Evolutionary conservation across 2,329 filamentous ascomycete species (phyloP).

Genomic region (Monilinia vaccinii-corymbosi): DNA sequence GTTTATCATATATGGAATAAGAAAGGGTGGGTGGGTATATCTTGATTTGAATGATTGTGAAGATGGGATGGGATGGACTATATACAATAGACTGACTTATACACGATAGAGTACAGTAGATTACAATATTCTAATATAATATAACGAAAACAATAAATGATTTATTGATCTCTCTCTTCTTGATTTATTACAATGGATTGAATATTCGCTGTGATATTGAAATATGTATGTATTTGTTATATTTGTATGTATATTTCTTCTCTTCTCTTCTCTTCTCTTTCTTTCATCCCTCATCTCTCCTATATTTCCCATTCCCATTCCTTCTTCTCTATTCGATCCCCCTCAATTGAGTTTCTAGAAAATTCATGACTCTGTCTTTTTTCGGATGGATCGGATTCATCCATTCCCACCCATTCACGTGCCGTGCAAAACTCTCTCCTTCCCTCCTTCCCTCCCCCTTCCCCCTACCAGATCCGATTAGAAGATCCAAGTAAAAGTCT

Average conservation of each 20-base stretch:
- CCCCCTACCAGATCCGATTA: background rate
- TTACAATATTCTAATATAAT: too few species aligned
- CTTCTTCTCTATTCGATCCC: background rate
- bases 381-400: background rate
- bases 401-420: background rate
- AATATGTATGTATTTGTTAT: background rate
- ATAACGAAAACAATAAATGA: too few species aligned
- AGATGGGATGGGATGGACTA: too few species aligned
- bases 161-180: too few species aligned
- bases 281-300: background rate
- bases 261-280: background rate
- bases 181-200: too few species aligned
- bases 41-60: too few species aligned
- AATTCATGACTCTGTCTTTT: background rate
- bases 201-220: too few species aligned
- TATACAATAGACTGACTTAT: too few species aligned
- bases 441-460: background rate
- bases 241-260: too few species aligned
- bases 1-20: too few species aligned
- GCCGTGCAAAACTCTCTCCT: background rate
- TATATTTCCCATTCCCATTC: background rate
- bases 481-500: constrained; percentile 55
- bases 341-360: background rate
- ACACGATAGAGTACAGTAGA: too few species aligned
- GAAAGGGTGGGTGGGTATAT: too few species aligned